Evolutionary conservation across 169 alveolate species (phyloP).

Genomic region (Besnoitia besnoiti): DNA sequence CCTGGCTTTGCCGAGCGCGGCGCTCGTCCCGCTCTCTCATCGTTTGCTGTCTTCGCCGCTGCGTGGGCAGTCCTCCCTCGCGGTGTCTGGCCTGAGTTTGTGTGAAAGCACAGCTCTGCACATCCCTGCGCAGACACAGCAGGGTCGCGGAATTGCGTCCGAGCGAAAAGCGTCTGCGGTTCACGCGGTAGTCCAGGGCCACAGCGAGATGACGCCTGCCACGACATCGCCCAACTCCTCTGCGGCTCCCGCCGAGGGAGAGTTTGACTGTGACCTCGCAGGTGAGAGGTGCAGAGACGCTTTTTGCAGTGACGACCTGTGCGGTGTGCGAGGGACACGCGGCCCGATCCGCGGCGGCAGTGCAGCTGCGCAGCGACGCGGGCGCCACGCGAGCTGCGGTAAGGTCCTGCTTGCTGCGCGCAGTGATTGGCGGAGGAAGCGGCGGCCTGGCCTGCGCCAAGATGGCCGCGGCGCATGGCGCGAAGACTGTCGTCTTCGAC

Average conservation of each 20-base stretch:
- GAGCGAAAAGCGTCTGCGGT: neutral
- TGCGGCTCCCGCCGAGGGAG: neutral
- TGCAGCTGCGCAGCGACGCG: too few species aligned
- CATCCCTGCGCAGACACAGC: neutral
- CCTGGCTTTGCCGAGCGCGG: too few species aligned
- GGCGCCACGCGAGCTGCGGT: too few species aligned
- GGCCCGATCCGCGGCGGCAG: too few species aligned
- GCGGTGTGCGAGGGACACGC: too few species aligned
- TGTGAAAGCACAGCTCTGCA: neutral
- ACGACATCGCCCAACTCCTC: neutral
- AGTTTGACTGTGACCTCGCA: slow-evolving; percentile 22
- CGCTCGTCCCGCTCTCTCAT: neutral
- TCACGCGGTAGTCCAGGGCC: neutral
- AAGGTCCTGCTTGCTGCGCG: slow-evolving; percentile 52
- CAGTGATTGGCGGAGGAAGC: slow-evolving; percentile 93
- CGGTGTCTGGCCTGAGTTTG: too few species aligned
- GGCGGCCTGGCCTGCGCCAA: slow-evolving; percentile 95
- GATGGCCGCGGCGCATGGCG: slow-evolving; percentile 94
- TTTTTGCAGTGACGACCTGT: neutral
- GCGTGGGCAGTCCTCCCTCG: neutral
- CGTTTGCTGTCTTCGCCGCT: neutral
- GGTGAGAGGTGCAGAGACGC: neutral
- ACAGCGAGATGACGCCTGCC: neutral
- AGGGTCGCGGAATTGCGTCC: neutral
- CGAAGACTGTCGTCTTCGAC: slow-evolving; percentile 93